These are phyloP conservation scores for Naganishia sp. DNA, from an alignment of 1,284 basidiomycete species.

Conservation along the genomic window DNA sequence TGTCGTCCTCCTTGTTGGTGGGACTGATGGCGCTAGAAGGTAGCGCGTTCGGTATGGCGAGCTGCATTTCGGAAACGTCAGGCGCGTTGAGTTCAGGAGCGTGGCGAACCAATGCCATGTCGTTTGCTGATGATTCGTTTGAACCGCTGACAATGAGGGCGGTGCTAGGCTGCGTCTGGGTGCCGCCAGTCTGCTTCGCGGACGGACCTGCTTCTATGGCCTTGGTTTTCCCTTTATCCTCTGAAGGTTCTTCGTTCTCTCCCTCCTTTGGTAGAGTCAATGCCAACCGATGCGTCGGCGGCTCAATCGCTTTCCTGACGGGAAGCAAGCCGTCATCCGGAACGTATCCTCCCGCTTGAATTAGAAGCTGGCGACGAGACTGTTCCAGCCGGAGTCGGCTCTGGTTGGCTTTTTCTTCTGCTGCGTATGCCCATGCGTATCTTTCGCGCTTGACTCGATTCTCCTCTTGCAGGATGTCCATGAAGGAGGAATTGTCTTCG, in stretches of 20 bases:
- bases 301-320: conserved; percentile 35
- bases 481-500: conserved; percentile 93
- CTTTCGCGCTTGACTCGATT: conserved; percentile 71
- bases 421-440: conserved; percentile 88
- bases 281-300: conserved; percentile 36
- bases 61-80: conserved; percentile 25
- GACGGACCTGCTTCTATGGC: neutral
- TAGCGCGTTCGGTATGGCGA: conserved; percentile 30
- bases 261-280: conserved; percentile 40
- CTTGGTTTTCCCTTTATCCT: conserved; percentile 20
- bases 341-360: conserved; percentile 48
- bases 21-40: neutral
- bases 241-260: neutral
- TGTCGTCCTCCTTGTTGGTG: neutral
- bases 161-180: neutral
- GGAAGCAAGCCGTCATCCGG: conserved; percentile 45
- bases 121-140: neutral
- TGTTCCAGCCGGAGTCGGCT: conserved; percentile 50
- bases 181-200: neutral
- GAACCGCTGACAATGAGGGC: neutral
- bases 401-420: conserved; percentile 71
- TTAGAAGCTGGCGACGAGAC: conserved; percentile 49
- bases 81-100: conserved; percentile 25
- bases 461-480: conserved; percentile 82
- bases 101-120: conserved; percentile 4